Evolutionary conservation across 768 basidiomycete species (phyloP).

Genomic region (Suillus bovinus): DNA sequence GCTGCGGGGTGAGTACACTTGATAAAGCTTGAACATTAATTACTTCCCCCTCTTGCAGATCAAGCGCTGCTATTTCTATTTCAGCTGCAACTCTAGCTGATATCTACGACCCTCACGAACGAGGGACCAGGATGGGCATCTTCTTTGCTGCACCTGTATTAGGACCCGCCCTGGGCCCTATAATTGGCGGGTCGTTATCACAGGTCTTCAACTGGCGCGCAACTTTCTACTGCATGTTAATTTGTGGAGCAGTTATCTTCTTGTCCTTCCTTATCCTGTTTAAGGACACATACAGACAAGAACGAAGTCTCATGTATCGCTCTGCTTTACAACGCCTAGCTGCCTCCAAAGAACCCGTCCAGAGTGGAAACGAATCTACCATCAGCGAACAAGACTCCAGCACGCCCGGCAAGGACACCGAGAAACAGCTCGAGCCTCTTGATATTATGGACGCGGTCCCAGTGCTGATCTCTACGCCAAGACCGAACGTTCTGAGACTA

Average conservation of each 20-base stretch:
- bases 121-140: slow-evolving; percentile 79
- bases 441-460: slow-evolving; percentile 22
- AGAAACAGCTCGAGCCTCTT: slow-evolving; percentile 23
- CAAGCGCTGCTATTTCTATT: slow-evolving; percentile 66
- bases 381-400: slow-evolving; percentile 11
- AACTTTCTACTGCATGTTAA: slow-evolving; percentile 80
- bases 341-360: slow-evolving; percentile 21
- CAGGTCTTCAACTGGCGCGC: slow-evolving; percentile 75
- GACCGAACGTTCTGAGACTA: slow-evolving; percentile 44
- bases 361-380: slow-evolving; percentile 22
- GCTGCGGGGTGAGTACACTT: slow-evolving; percentile 52
- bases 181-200: slow-evolving; percentile 70
- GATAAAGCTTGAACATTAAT: neutral
- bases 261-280: slow-evolving; percentile 65
- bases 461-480: slow-evolving; percentile 15
- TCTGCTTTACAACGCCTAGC: slow-evolving; percentile 52
- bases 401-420: slow-evolving; percentile 2
- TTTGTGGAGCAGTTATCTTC: slow-evolving; percentile 55
- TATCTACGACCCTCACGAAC: slow-evolving; percentile 71
- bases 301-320: slow-evolving; percentile 82
- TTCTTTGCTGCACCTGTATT: slow-evolving; percentile 83
- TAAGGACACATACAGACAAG: slow-evolving; percentile 79
- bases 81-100: slow-evolving; percentile 81
- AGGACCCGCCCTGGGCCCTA: slow-evolving; percentile 70
- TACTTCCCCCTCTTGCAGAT: slow-evolving; percentile 37